phyloP scores from a whole-genome alignment of 2,329 filamentous ascomycete genomes.

The Colletotrichum limetticola region DNA sequence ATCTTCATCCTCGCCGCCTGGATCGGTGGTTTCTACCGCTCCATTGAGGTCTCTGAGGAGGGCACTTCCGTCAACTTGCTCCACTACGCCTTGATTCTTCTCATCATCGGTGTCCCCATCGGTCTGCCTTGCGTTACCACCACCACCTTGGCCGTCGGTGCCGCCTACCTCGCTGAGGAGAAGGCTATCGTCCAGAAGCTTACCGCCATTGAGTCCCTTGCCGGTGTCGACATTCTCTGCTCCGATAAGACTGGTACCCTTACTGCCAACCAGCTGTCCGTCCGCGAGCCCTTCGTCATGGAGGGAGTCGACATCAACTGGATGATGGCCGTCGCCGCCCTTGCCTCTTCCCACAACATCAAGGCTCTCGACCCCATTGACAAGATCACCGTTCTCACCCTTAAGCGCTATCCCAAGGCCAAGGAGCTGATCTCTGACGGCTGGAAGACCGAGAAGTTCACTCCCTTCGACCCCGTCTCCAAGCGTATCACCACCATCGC shows the following conservation, averaged over 20 bases:
- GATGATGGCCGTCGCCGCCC: conserved; percentile 85
- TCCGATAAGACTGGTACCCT: conserved; percentile 86
- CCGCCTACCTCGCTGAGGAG: conserved; percentile 80
- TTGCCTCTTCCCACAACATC: conserved; percentile 82
- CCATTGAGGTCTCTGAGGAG: conserved; percentile 70
- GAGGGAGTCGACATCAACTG: conserved; percentile 84
- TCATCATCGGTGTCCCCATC: conserved; percentile 83
- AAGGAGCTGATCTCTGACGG: conserved; percentile 79
- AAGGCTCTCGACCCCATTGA: conserved; percentile 83
- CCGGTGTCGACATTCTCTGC: conserved; percentile 81
- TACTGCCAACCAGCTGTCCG: conserved; percentile 79
- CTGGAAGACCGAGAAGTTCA: conserved; percentile 83
- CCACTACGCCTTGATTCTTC: conserved; percentile 75
- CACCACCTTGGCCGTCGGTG: conserved; percentile 80
- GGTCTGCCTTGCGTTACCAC: conserved; percentile 84
- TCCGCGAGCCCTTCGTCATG: conserved; percentile 80
- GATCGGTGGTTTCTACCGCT: conserved; percentile 83
- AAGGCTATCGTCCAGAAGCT: conserved; percentile 85
- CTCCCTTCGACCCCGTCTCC: conserved; percentile 81
- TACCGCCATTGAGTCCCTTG: conserved; percentile 80
- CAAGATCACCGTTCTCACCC: conserved; percentile 81
- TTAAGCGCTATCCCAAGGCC: conserved; percentile 81
- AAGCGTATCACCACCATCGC: conserved; percentile 81
- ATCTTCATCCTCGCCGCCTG: conserved; percentile 80
- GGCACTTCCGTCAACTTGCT: conserved; percentile 68